A percentile compares a stretch with the other conserved stretches of the same genome.
Conservation (phyloP, 805 yeast genomes). For the Zygotorulaspora chibaensis region DNA sequence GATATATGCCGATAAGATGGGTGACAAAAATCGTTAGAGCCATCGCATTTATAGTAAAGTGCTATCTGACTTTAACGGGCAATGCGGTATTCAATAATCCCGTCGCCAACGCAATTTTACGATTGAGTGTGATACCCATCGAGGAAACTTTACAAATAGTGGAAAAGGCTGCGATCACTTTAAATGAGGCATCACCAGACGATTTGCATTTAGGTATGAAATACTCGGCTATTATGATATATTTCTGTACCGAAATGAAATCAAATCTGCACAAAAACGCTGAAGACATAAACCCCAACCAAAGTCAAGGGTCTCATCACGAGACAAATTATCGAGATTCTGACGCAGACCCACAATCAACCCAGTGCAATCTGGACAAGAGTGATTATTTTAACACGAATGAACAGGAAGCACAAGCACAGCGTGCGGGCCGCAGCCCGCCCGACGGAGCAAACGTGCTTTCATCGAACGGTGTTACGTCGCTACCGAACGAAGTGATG, state of each 20-base stretch:
- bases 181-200: slow-evolving; percentile 84
- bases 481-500: slow-evolving; percentile 35
- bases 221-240: slow-evolving; percentile 72
- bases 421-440: neutral
- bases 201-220: slow-evolving; percentile 79
- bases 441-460: no score
- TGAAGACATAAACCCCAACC: slow-evolving; percentile 4
- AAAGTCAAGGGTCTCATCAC: neutral
- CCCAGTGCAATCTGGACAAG: neutral
- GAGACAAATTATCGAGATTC: neutral
- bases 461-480: neutral
- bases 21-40: slow-evolving; percentile 80
- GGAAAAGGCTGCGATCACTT: slow-evolving; percentile 64
- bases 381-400: neutral
- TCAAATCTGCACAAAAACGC: slow-evolving; percentile 32
- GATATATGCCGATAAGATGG: slow-evolving; percentile 92
- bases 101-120: slow-evolving; percentile 45
- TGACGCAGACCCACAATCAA: neutral
- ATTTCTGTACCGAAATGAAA: slow-evolving; percentile 70
- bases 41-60: slow-evolving; percentile 84
- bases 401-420: neutral
- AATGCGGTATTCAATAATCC: slow-evolving; percentile 33
- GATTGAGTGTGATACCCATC: slow-evolving; percentile 59
- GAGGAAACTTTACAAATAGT: slow-evolving; percentile 67
- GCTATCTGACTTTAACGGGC: slow-evolving; percentile 59